A percentile compares a stretch with the other conserved stretches of the same genome.
Evolutionary conservation across 306 rosid genomes (phyloP).

Genomic region (Cucurbita ficifolia): DNA sequence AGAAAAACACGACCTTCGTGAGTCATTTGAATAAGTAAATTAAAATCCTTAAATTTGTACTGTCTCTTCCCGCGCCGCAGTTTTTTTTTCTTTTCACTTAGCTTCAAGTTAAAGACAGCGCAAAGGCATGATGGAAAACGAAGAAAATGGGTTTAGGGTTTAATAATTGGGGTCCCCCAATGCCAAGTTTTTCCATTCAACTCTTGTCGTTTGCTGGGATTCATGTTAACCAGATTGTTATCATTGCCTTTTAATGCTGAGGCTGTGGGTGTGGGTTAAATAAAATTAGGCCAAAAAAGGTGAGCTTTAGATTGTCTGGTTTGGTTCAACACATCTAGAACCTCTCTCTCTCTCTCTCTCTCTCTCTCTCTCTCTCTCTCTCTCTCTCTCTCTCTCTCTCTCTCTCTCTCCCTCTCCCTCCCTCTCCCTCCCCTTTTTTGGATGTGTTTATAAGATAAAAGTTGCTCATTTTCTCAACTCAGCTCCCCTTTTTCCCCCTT

Average conservation of each 20-base stretch:
- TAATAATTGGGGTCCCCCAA: neutral
- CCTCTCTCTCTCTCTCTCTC: neutral
- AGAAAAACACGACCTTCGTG: neutral
- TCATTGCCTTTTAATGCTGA: neutral
- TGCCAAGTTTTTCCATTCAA: neutral
- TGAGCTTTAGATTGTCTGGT: neutral
- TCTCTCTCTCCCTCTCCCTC: too few species aligned
- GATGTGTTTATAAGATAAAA: neutral
- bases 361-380: neutral
- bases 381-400: neutral
- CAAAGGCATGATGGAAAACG: neutral
- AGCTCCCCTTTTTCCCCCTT: neutral
- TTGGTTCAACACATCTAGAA: neutral
- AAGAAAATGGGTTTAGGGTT: neutral
- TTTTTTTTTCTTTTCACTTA: neutral
- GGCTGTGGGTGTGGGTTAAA: neutral
- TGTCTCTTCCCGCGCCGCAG: neutral
- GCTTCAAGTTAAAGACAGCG: neutral
- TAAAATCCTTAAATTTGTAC: neutral
- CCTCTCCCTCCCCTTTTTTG: neutral
- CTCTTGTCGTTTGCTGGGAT: neutral
- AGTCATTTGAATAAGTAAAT: neutral
- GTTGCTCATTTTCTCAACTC: neutral
- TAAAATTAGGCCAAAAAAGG: neutral
- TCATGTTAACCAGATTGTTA: neutral